Conservation (phyloP, 768 basidiomycete species). For the Kwoniella dejecticola region DNA sequence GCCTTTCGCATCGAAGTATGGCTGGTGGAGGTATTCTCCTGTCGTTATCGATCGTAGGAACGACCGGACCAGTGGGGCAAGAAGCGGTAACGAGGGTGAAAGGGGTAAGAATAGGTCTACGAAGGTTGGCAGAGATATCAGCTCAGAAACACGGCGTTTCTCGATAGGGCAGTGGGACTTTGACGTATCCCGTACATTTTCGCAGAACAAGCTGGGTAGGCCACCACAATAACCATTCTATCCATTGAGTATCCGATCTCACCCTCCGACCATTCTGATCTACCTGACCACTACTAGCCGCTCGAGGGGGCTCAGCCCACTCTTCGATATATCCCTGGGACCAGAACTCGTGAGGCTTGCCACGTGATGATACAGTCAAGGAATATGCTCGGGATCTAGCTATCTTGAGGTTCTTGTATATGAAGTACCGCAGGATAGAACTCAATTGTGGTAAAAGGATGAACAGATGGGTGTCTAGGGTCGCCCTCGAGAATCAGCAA, state of each 20-base stretch:
- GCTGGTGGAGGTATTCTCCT: slow-evolving; percentile 51
- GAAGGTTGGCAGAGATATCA: too few relatives aligned
- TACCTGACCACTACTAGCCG: slow-evolving; percentile 13
- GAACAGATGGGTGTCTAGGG: slow-evolving; percentile 70
- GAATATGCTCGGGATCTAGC: slow-evolving; percentile 64
- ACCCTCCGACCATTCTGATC: slow-evolving; percentile 34
- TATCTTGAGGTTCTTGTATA: slow-evolving; percentile 77
- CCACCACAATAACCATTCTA: slow-evolving; percentile 54
- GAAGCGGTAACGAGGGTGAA: slow-evolving; percentile 54
- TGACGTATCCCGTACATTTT: slow-evolving; percentile 42
- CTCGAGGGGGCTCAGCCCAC: slow-evolving; percentile 50
- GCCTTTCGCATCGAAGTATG: slow-evolving; percentile 83
- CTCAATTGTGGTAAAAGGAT: slow-evolving; percentile 75
- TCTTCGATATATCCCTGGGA: slow-evolving; percentile 54
- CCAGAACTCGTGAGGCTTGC: slow-evolving; percentile 83
- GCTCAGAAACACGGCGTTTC: not conserved
- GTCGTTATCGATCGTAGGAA: slow-evolving; percentile 56
- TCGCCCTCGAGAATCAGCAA: not conserved
- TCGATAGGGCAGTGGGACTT: not conserved
- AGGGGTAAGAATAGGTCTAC: slow-evolving; percentile 53
- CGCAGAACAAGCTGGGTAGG: slow-evolving; percentile 50
- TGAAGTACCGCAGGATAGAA: slow-evolving; percentile 75
- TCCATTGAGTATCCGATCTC: slow-evolving; percentile 36
- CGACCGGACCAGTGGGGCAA: slow-evolving; percentile 55
- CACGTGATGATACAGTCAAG: slow-evolving; percentile 78